Percentiles rank a stretch among this genome's conserved stretches.
Evolutionary conservation across 305 asterid species (phyloP).

Genomic region (Fraxinus angustifolia): DNA sequence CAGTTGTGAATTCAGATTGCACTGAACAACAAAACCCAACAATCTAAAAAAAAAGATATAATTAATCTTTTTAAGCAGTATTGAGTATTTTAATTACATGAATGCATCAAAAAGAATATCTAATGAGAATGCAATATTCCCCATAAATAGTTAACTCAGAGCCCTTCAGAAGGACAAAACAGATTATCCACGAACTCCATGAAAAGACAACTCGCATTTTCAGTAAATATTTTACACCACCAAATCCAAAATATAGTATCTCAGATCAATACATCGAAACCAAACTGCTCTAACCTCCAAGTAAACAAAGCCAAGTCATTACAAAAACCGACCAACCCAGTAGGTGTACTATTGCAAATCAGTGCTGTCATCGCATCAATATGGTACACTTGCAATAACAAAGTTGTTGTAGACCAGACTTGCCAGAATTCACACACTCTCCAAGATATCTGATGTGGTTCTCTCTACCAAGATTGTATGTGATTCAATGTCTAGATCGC

Average conservation of each 20-base stretch:
- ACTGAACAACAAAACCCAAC: not conserved
- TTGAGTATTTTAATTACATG: not conserved
- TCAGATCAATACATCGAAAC: not conserved
- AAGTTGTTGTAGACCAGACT: not conserved
- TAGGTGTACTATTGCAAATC: not conserved
- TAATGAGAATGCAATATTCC: not conserved
- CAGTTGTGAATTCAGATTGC: slow-evolving; percentile 8
- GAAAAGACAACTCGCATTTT: not conserved
- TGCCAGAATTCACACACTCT: not conserved
- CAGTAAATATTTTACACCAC: not conserved
- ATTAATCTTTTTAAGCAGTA: not conserved
- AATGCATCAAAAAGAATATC: not conserved
- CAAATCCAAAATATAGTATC: not conserved
- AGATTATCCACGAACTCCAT: not conserved
- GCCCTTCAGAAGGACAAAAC: not conserved
- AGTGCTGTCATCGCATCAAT: not conserved
- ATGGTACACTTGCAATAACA: not conserved
- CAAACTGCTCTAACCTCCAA: not conserved
- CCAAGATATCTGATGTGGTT: not conserved
- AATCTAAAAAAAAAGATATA: not conserved
- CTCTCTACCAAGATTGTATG: not conserved
- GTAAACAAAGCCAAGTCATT: not conserved
- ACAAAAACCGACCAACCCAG: not conserved
- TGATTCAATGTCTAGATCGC: not conserved
- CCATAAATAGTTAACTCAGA: not conserved